Base-by-base conservation (phyloP, 2,329 filamentous ascomycete genomes). In the Penicillium sp. region DNA sequence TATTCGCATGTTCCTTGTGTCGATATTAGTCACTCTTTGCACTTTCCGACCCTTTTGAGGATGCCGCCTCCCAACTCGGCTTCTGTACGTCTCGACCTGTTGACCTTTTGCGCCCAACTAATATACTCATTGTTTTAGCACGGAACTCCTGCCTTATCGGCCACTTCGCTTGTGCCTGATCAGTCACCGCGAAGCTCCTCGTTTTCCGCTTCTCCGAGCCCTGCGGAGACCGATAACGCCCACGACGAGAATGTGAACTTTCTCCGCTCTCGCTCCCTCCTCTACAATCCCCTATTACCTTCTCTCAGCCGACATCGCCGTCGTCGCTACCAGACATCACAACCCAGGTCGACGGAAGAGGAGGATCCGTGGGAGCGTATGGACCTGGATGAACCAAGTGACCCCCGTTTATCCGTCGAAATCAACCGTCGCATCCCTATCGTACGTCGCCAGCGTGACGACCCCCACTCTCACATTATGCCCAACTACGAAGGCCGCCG, bases 401-500 rank as follows among this genome's bases (percentile, higher is more conserved):
- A 58, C 24, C 51, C 58, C 43, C 63, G 60, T 47, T 56, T 64
- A 44, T 57, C 65, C 37, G 59, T 66, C 31, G 68, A 71, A 47
- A 62, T 78, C 60, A 75, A 70, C 54, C 72, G 76, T 52, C 69
- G 68, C 52, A 66, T 71, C 43, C 67, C 67, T 37, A 66, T 70
- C 49, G 53, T 68, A 20, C 68, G 66, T 37, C 67, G 63, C 44
- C 60, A 64, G 27, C 64, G 59, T n/a, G 74, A 80, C 56, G 70
- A 68, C 18, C 62, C 72, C 29, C 69, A 69, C 18, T 62, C 72
- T 25, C 69, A 73, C 54, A 72, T 69, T 43, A 68, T 75, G 46
- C 66, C 77, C 29, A 75, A 77, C 38, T 83, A 83, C 58, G 76
- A 80, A 50, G 74, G 78, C 55, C 75, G 76, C 43, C 71, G 77